Evolutionary conservation across 352 stramenopile genomes (phyloP), one percentile per base, ranked within the genome.

Genomic region (Pythium sp.): DNA sequence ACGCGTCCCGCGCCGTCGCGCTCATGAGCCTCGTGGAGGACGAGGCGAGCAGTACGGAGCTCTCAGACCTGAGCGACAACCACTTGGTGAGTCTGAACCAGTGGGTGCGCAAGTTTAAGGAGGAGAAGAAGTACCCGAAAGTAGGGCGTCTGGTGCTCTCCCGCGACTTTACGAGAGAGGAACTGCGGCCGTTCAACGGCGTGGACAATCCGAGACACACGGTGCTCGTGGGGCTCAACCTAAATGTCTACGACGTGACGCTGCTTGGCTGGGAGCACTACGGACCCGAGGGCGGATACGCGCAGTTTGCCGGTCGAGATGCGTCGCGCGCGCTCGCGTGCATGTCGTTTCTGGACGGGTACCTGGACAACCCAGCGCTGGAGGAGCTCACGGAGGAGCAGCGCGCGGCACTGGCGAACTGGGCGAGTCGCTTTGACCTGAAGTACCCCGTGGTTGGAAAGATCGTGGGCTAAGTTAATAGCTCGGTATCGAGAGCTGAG

Each of bases 171-270:
- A 82, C 74, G 3, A 75, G 86, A 46, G 71, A 82, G 7, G 77
- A 97, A 68, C 75, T 98, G 36, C 77, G 82, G 12, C 70, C 69
- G 22, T 87, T 90, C 58, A 87, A 96, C 70, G 84, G 91, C 59
- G 77, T 84, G 11, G 75, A 87, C 32, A 81, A 90, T 47, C 63
- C 76, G 34, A 80, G 81, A 18, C 56, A 72, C 8, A 94, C 89
- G 12, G 94, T 98, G 65, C 96, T 98, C 62, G 70, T 99, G n/a
- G 93, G 74, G 28, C 70, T 96, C 14, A 80, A 89, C 49, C 81
- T 90, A 51, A 91, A 92, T 53, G 83, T 99, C 38, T 99, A 97
- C 78, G 97, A 99, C 72, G 90, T 98, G 22, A 98, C 91, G 9
- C 71, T 91, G 54, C 93, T 94, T 57, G 87, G 95, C 0, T 59